phyloP scores from a whole-genome alignment of 495 filamentous ascomycete genomes.

The Tuber indicum region DNA sequence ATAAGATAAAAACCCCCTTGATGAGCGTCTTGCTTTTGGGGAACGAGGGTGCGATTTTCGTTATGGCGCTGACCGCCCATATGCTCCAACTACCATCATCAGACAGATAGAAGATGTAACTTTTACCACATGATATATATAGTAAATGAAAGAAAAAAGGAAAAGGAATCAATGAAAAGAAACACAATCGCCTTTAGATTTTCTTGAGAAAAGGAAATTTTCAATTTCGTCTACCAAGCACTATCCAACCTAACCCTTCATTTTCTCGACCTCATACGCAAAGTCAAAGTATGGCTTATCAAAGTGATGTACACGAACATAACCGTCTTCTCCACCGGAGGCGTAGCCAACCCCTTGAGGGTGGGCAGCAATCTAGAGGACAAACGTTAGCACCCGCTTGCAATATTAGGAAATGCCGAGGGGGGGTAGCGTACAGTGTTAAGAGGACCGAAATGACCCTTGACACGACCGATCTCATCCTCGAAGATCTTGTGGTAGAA shows the following conservation, averaged over 20 bases:
- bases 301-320: conserved; percentile 97
- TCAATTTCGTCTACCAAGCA: background rate
- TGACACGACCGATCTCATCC: conserved; percentile 93
- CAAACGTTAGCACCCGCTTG: background rate
- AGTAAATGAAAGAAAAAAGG: background rate
- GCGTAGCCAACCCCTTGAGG: conserved; percentile 85
- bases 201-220: background rate
- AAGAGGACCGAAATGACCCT: conserved; percentile 93
- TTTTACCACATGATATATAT: background rate
- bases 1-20: background rate
- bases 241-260: conserved; percentile 44
- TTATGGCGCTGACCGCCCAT: background rate
- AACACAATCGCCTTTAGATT: background rate
- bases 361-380: conserved; percentile 63
- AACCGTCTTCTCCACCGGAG: conserved; percentile 94
- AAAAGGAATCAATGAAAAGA: background rate
- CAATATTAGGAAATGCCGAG: conserved; percentile 7
- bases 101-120: background rate
- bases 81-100: background rate
- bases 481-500: conserved; percentile 99
- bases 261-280: conserved; percentile 88
- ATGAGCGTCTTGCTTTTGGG: background rate
- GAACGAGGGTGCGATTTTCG: background rate
- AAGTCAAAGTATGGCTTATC: conserved; percentile 98
- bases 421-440: conserved; percentile 50